phyloP scores from a whole-genome alignment of 139 green algal species.

The Chlamydomonas sphaeroides region DNA sequence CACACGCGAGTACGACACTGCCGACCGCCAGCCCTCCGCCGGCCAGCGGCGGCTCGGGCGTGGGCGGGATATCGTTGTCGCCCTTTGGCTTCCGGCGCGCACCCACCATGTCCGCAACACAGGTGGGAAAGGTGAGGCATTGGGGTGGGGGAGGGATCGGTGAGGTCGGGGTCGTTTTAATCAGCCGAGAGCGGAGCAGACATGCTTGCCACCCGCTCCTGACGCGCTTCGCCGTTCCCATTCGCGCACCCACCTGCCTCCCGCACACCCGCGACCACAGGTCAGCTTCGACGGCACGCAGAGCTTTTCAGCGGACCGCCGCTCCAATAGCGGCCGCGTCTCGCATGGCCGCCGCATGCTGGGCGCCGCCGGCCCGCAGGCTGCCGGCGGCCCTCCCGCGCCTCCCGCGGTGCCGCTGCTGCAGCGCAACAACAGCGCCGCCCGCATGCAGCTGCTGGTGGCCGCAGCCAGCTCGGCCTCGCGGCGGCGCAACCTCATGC shows the following conservation, averaged over 20 bases:
- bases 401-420: not conserved
- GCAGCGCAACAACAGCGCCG: not conserved
- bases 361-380: too few relatives aligned
- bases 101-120: not conserved
- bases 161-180: too few relatives aligned
- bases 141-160: too few relatives aligned
- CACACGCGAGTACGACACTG: not conserved
- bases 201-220: too few relatives aligned
- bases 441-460: not conserved
- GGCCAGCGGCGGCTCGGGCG: not conserved
- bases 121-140: too few relatives aligned
- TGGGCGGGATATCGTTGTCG: not conserved
- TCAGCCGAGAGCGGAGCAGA: too few relatives aligned
- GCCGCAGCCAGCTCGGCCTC: not conserved
- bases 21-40: too few relatives aligned
- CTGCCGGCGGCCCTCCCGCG: not conserved
- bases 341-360: not conserved
- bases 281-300: slow-evolving; percentile 2
- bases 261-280: not conserved
- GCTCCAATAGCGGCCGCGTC: not conserved
- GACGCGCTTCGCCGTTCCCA: too few relatives aligned
- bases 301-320: not conserved
- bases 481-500: not conserved
- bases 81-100: not conserved
- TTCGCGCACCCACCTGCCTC: too few relatives aligned